Evolutionary conservation across 805 yeast genomes (phyloP), one percentile per base, ranked within the genome.

Genomic region (Pichia deserticola): DNA sequence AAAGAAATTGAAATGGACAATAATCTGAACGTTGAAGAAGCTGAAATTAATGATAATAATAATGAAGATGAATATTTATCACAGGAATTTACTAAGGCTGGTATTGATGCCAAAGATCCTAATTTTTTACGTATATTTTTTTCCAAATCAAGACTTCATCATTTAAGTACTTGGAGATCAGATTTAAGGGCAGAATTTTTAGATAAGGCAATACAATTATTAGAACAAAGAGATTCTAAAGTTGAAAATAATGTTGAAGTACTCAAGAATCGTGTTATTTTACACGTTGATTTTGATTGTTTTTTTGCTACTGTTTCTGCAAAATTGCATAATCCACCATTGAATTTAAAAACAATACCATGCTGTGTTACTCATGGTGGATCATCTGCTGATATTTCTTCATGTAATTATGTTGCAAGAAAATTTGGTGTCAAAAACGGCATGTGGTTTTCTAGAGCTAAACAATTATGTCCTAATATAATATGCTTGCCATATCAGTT

Each of bases 251-350:
- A 32, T 15, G 35, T 13, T 30, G 5, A 6, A 2, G 28, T 38
- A 40, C 30, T 9, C 8, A 12, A 44, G 4, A 28, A 50, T 4
- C 49, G 41, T 45, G 61, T 75, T 1, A 77, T 90, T 9, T 62
- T 90, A 48, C 97, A 92, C 63, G 74, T 92, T 35, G 99, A 92
- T 63, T 92, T 89, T 64, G 99, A 92, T 64, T 89, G 96, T 55
- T 92, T 93, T 60, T 92, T 92, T 67, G 97, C 90, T 2, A 76
- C 95, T 0, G 97, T 85, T 0, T 86, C 97, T 0, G 77, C 87
- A 3, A 66, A 81, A 48, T 71, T 67, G 13, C 69, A 72, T 40
- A 34, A 48, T 7, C 83, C 85, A 0, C 72, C 79, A 3, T 60
- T 83, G 15, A 78, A 78, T 51, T 74, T 78, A 52, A 66, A 57